phyloP scores from a whole-genome alignment of 75 land plant species.

The Isoetes taiwanensis region DNA sequence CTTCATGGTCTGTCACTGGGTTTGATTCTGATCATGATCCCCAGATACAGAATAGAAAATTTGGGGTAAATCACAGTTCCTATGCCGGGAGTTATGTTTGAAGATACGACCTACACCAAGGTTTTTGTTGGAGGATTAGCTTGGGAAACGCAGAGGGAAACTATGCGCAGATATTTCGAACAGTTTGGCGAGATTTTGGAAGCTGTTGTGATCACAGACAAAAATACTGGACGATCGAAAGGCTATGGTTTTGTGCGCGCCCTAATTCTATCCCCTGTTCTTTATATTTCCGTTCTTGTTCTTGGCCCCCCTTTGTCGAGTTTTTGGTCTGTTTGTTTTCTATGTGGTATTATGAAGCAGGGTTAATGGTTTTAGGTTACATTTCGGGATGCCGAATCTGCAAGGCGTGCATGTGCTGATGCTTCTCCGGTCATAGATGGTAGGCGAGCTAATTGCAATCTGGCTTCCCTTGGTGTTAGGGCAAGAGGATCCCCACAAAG shows the following conservation, averaged over 20 bases:
- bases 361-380: constrained; percentile 35
- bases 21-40: too few relatives aligned
- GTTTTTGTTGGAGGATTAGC: constrained; percentile 74
- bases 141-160: constrained; percentile 70
- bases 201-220: constrained; percentile 69
- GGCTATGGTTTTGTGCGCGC: constrained; percentile 71
- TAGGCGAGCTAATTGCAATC: constrained; percentile 65
- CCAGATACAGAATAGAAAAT: too few relatives aligned
- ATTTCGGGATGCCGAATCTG: constrained; percentile 66
- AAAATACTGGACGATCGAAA: constrained; percentile 61
- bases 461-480: constrained; percentile 49
- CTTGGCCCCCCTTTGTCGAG: not conserved
- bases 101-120: constrained; percentile 60
- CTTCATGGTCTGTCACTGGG: too few relatives aligned
- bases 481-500: too few relatives aligned
- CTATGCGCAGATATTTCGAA: constrained; percentile 46
- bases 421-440: constrained; percentile 68
- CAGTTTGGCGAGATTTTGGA: constrained; percentile 74
- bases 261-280: not conserved
- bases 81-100: too few relatives aligned
- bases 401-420: constrained; percentile 53
- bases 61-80: too few relatives aligned
- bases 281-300: not conserved
- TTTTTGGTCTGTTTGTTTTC: not conserved
- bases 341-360: not conserved